Evolutionary conservation across 139 green algal species (phyloP), one percentile per base, ranked within the genome.

Genomic region (Bryopsis sp.): DNA sequence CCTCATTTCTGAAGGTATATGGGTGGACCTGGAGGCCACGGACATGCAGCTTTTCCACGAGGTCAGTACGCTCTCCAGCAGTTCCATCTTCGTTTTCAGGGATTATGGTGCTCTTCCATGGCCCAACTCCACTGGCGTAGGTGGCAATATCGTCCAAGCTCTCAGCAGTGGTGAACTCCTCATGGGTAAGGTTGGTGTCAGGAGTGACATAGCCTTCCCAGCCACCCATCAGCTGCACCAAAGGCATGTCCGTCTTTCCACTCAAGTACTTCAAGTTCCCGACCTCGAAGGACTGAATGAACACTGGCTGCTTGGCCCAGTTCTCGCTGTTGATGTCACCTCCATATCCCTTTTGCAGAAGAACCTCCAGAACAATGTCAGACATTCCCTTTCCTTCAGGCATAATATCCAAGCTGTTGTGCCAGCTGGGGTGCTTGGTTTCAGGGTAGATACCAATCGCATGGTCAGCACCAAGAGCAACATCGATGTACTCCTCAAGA

Each of bases 351-450:
- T 46, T 28, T 7, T 37, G 6, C 57, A 48, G 31, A 31, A 78
- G 61, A 0, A 11, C 2, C 60, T 8, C 26, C 2, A 34, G 61
- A 19, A 76, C 15, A 26, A 78, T 69, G 11, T 74, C 67, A 32
- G 39, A 36, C 22, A 80, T 78, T 48, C 63, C 70, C 48, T 67
- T 35, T 4, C 59, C 70, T 19, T 33, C 47, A n/a, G 34, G 39
- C 31, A 73, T 5, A 2, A 58, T 33, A 7, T 38, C 35, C 48
- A 83, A 47, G 22, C 38, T 48, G 60, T 81, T 71, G 54, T 83
- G 77, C 71, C 72, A 85, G 11, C 24, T 64, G 15, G 79, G 79
- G 74, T 85, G 74, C 77, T 85, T 85, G 43, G 73, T 75, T 67
- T 85, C 59, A 2, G 43, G 43, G 43, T 54, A 72, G 48, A 72